Evolutionary conservation across 169 alveolate genomes (phyloP).

Genomic region (Cryptosporidium muris): DNA sequence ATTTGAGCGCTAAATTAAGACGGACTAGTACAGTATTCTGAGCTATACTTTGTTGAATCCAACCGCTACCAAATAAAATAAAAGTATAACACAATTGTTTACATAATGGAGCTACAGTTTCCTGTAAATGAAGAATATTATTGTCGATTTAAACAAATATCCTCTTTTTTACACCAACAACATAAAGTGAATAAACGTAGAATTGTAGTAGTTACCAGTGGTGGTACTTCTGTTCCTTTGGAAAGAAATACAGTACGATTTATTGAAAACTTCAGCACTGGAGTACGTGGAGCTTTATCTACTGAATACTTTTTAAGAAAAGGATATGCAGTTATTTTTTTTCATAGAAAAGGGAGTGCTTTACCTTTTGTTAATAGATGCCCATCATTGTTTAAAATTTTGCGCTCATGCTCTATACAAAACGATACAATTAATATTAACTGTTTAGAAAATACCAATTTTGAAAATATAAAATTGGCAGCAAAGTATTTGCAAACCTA

Average conservation of each 20-base stretch:
- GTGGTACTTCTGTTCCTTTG: conserved; percentile 90
- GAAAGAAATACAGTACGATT: conserved; percentile 84
- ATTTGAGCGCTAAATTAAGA: too few species aligned
- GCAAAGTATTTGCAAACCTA: conserved; percentile 39
- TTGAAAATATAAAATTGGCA: conserved; percentile 9
- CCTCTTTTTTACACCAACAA: too few species aligned
- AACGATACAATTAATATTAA: not conserved
- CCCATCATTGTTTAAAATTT: conserved; percentile 13
- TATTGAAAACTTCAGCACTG: conserved; percentile 88
- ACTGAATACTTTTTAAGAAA: conserved; percentile 82
- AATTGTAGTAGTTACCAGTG: conserved; percentile 84
- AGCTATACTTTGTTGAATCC: too few species aligned
- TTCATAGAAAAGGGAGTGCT: conserved; percentile 73
- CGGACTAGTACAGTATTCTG: too few species aligned
- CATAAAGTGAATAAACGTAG: conserved; percentile 4
- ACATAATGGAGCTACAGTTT: too few species aligned
- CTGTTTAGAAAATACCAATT: not conserved
- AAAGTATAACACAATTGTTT: too few species aligned
- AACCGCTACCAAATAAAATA: too few species aligned
- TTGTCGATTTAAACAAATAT: too few species aligned
- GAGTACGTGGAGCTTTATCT: conserved; percentile 85
- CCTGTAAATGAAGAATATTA: too few species aligned
- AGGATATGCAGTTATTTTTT: conserved; percentile 79
- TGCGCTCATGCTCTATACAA: not conserved
- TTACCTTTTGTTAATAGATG: conserved; percentile 75